A percentile compares a stretch with the other conserved stretches of the same genome.
Conservation (phyloP, 1,139 yeast species). For the Suhomyces bribrorum region DNA sequence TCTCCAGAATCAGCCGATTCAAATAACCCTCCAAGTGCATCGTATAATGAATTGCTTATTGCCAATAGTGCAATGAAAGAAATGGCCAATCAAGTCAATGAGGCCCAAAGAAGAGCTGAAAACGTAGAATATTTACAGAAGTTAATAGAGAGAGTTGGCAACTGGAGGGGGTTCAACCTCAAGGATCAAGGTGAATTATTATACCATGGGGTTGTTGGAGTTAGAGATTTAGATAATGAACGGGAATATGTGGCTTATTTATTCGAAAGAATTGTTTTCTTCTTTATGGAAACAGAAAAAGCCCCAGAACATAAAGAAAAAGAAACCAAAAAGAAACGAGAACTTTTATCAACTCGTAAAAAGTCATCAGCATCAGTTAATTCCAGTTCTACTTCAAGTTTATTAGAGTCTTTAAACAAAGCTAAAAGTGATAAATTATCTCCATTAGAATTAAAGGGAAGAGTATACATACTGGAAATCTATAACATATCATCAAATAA, state of each 20-base stretch:
- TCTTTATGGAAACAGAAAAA: slow-evolving; percentile 57
- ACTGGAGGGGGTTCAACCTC: slow-evolving; percentile 93
- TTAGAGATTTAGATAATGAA: slow-evolving; percentile 75
- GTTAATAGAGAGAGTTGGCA: slow-evolving; percentile 70
- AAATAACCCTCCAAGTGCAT: slow-evolving; percentile 48
- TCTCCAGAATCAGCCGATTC: slow-evolving; percentile 38
- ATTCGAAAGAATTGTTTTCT: slow-evolving; percentile 82
- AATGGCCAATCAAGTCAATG: slow-evolving; percentile 86
- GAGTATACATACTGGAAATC: slow-evolving; percentile 69
- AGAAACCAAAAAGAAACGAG: slow-evolving; percentile 34
- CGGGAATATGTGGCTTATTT: slow-evolving; percentile 87
- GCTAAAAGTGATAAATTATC: slow-evolving; percentile 29
- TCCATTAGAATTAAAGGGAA: slow-evolving; percentile 59
- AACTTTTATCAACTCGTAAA: slow-evolving; percentile 43
- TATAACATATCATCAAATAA: slow-evolving; percentile 51
- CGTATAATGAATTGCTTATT: slow-evolving; percentile 64
- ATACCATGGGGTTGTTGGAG: slow-evolving; percentile 76
- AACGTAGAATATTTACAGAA: slow-evolving; percentile 73
- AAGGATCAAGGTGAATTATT: slow-evolving; percentile 83
- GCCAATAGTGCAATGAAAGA: slow-evolving; percentile 66
- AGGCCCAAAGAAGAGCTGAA: slow-evolving; percentile 90
- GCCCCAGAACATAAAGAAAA: slow-evolving; percentile 22
- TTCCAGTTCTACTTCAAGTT: slow-evolving; percentile 37
- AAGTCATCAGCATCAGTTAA: slow-evolving; percentile 37
- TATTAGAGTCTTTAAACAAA: slow-evolving; percentile 38